These are phyloP conservation scores for Trichoderma sp. DNA, from an alignment of 2,329 filamentous ascomycete genomes.

Conservation along the genomic window DNA sequence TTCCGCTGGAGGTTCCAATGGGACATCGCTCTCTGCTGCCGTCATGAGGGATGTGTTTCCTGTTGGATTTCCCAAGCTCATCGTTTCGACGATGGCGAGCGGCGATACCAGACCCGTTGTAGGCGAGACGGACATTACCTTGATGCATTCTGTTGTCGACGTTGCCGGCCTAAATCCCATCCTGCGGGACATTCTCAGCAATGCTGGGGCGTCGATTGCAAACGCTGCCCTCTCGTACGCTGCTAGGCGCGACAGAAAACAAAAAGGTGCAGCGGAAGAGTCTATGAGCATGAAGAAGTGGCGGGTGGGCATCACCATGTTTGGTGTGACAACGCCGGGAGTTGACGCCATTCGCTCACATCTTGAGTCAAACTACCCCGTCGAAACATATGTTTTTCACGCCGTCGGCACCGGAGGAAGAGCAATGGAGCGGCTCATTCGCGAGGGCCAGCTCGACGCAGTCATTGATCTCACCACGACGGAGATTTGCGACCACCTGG, in stretches of 20 bases:
- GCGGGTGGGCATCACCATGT: conserved; percentile 69
- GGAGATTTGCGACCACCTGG: conserved; percentile 64
- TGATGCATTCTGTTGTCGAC: conserved; percentile 73
- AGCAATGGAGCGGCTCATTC: conserved; percentile 67
- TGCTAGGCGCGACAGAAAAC: conserved; percentile 7
- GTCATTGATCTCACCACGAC: conserved; percentile 72
- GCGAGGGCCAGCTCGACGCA: conserved; percentile 60
- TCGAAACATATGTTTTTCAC: conserved; percentile 68
- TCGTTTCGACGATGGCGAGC: conserved; percentile 69
- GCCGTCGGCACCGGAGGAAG: conserved; percentile 68
- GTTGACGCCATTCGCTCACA: conserved; percentile 56
- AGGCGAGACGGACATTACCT: conserved; percentile 66
- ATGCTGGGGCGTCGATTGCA: conserved; percentile 62
- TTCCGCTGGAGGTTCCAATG: conserved; percentile 62
- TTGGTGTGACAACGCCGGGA: conserved; percentile 70
- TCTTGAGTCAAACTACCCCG: conserved; percentile 47
- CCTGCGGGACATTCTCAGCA: conserved; percentile 57
- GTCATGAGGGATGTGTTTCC: conserved; percentile 63
- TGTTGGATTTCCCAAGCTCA: conserved; percentile 68
- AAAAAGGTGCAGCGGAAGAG: not conserved
- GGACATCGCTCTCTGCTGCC: conserved; percentile 60
- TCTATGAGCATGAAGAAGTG: conserved; percentile 36
- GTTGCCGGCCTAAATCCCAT: conserved; percentile 66
- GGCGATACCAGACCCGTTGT: conserved; percentile 66
- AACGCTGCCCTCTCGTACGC: conserved; percentile 57